These are phyloP conservation scores for Starmera dryadoides DNA, from an alignment of 805 yeast genomes.

Conservation along the genomic window DNA sequence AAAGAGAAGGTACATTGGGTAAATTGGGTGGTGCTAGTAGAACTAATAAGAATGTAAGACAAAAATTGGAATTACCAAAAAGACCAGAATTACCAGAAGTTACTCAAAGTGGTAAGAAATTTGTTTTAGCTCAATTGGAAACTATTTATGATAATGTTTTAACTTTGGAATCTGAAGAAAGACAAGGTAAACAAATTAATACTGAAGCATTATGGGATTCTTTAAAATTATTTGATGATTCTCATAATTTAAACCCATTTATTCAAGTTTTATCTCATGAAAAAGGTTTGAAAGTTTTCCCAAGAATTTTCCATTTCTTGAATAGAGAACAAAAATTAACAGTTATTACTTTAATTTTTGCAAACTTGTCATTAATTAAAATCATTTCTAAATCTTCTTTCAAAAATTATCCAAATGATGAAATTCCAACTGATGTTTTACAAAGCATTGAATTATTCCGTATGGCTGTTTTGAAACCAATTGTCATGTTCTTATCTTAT, in stretches of 20 bases:
- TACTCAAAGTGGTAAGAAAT: conserved; percentile 32
- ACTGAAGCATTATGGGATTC: conserved; percentile 64
- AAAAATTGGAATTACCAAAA: conserved; percentile 61
- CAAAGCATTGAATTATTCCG: conserved; percentile 74
- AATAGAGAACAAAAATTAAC: conserved; percentile 70
- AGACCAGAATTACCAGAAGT: conserved; percentile 31
- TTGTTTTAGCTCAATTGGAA: conserved; percentile 66
- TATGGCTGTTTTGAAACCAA: conserved; percentile 71
- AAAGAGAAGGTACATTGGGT: conserved; percentile 84
- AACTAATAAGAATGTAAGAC: conserved; percentile 82
- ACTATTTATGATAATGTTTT: conserved; percentile 69
- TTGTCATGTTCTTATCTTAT: conserved; percentile 70
- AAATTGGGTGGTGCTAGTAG: conserved; percentile 73
- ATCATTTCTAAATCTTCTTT: conserved; percentile 77
- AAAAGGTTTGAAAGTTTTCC: conserved; percentile 84
- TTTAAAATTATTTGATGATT: conserved; percentile 61
- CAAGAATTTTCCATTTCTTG: conserved; percentile 81
- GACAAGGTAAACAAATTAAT: conserved; percentile 44
- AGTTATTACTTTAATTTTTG: conserved; percentile 68
- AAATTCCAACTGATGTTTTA: conserved; percentile 44
- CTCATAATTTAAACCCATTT: conserved; percentile 53
- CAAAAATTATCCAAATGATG: conserved; percentile 47
- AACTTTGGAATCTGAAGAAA: conserved; percentile 68
- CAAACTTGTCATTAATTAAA: conserved; percentile 71
- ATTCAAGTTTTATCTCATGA: conserved; percentile 75